Base-by-base conservation (phyloP, 2,329 filamentous ascomycete species). In the Thermochaetoides dissita region DNA sequence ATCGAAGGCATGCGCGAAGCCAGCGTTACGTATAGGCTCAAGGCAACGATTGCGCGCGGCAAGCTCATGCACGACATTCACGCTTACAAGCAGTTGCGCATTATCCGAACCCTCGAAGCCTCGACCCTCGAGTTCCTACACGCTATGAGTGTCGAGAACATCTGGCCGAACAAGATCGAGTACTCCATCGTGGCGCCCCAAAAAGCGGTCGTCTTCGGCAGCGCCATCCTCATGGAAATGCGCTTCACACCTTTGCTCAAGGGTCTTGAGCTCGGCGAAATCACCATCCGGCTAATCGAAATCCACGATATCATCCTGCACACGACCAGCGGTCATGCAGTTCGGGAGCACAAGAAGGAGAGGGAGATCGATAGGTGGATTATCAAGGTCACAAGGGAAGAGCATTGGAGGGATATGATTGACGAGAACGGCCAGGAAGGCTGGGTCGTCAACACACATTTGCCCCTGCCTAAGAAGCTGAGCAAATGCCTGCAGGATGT, bases 161-260 rank as follows among this genome's bases (percentile, higher is more conserved):
- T 94, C 49, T 98, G 91, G 91, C 84, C 87, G 6, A 91, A 94
- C 66, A 98, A 98, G 68, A 76, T 96, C 53, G 85, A 94, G 59
- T 98, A 98, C 64, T 89, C 86, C 30, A 87, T 98, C 49, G 78
- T 85, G 44, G 84, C 94, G 8, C 89, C 91, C 0, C 88, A 86
- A 55, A 95, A 95, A 65, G 91, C 91, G 2, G 81, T 94, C 41
- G 83, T 94, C 11, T 94, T 95, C 54, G 91, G 91, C 39, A 93
- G 85, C n/a, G 72, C 73, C 17, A 79, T 96, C 38, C 77, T 79
- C 1, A 72, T 94, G 46, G 80, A 94, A 53, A 89, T 95, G 65
- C 78, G 84, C 48, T 79, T 96, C 48, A 84, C 87, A 1, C 88
- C 89, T 0, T 67, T 96, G 2, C 68, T 94, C 40, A 96, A 98